Evolutionary conservation across 768 basidiomycete species (phyloP), one percentile per base, ranked within the genome.

Genomic region (Chalciporus chontae): DNA sequence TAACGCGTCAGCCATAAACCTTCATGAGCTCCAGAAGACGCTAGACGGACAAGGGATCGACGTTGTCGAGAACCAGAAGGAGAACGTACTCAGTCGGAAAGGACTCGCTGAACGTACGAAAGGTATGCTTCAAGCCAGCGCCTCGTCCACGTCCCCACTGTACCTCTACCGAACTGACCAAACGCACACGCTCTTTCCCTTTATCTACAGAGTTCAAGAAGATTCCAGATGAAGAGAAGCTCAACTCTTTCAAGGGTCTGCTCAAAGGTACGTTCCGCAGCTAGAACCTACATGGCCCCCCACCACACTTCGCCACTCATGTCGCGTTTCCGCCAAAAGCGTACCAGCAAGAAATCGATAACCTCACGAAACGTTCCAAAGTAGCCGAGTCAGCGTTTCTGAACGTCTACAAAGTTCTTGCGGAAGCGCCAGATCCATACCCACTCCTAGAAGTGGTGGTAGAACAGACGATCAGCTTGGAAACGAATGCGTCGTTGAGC

Each of bases 61-160:
- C 69, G 77, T 99, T 13, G 94, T 99, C 18, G 94, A 98, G 76
- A 94, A 94, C 71, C 94, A 97, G 76, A 99, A 97, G 73, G 95
- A 98, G 73, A 92, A 89, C 56, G 78, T 97, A 40, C 77, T 99
- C 3, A 94, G 94, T 9, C 80, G 96, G 38, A 99, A 97, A 69
- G 87, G 85, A 47, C 76, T 99, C 18, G 91, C 95, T 1, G 96
- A 98, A 72, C 87, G 89, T 67, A 99, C 96, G 0, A 90, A 95
- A 75, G 95, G 95, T 90, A 34, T 9, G 23, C 17, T 46, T 27
- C 17, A 2, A 26, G 9, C 21, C 41, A 14, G n/a, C 46, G 15
- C 8, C 13, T 42, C 17, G 9, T 29, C 10, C 29, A 31, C 29
- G 29, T 31, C 29, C 8, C 10, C 29, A 4, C 3, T 31, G 10